Percentiles rank a stretch among this genome's conserved stretches.
These are phyloP conservation scores for Globisporangium rhizosaccharum DNA, from an alignment of 352 stramenopile species.

Conservation along the genomic window DNA sequence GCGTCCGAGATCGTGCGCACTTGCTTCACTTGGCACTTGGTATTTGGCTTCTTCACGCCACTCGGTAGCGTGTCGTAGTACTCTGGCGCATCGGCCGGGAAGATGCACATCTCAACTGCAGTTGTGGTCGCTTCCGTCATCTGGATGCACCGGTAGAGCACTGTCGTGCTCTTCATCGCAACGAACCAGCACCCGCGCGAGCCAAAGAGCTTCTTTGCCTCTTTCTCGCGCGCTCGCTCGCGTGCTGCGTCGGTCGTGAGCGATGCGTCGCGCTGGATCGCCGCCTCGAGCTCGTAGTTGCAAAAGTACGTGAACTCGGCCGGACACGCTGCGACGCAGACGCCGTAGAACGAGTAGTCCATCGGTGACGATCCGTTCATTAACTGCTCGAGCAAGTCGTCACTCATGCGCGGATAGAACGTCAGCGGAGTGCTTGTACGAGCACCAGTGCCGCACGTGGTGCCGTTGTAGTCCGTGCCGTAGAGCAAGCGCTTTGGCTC, in stretches of 20 bases:
- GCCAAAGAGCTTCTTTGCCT: constrained; percentile 32
- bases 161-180: constrained; percentile 46
- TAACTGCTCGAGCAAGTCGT: constrained; percentile 64
- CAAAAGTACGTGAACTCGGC: constrained; percentile 52
- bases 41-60: constrained; percentile 43
- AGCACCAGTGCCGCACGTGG: constrained; percentile 53
- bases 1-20: constrained; percentile 50
- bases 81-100: constrained; percentile 53
- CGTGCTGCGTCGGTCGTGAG: constrained; percentile 33
- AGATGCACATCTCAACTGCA: constrained; percentile 57
- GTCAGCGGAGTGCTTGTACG: constrained; percentile 28
- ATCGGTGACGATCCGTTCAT: constrained; percentile 37
- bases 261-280: constrained; percentile 33
- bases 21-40: constrained; percentile 72
- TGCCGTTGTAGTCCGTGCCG: constrained; percentile 69
- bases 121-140: constrained; percentile 55
- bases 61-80: constrained; percentile 56
- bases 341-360: constrained; percentile 61
- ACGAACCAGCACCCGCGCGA: constrained; percentile 61
- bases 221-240: constrained; percentile 37
- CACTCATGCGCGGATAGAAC: constrained; percentile 73
- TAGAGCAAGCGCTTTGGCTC: constrained; percentile 66
- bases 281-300: constrained; percentile 64
- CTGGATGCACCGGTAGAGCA: constrained; percentile 83
- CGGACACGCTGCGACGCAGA: constrained; percentile 60